Base-by-base conservation (phyloP, 1,284 basidiomycete genomes). In the Microbotryomycetes sp. region DNA sequence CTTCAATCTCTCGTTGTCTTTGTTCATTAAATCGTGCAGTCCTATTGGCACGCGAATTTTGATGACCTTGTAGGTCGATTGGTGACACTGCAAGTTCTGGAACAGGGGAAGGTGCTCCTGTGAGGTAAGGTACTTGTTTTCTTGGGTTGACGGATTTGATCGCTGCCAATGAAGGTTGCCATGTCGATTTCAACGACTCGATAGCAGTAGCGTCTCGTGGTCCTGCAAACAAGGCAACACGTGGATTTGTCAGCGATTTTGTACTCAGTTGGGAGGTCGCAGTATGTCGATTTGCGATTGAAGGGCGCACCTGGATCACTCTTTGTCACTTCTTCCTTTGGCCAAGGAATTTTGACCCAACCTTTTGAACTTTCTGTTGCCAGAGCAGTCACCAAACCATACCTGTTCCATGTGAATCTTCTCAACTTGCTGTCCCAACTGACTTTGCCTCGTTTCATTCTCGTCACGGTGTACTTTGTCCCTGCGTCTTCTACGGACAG, bases 331-430 rank as follows among this genome's bases (percentile, higher is more conserved):
- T 66, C 59, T 42, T 64, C 59, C 48, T 59, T 56, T 9, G 62
- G 65, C 62, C 62, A 67, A 3, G 57, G 47, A 14, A 67, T 46
- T 31, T 59, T 46, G 47, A 63, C 57, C 65, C 65, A 67, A 3
- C 57, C 59, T n/a, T 54, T 58, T 7, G 50, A 48, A 2, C 14
- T 46, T 25, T 46, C 48, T 3, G 49, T 47, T 2, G 49, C 59
- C 42, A 64, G 23, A 16, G 54, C 59, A 4, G 62, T 53, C 15
- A 64, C 62, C 23, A 66, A 31, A 1, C 58, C 67, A 23, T 60
- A 67, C 26, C 67, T 54, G 52, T 63, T 64, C 65, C 65, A 69
- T 3, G 29, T 47, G 46, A 64, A 69, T 29, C 65, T 19, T 48
- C 62, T n/a, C 47, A 49, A 48, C 14, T 51, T 25, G 15, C 62